Conservation (phyloP, 805 yeast genomes). For the Candida koratica region DNA sequence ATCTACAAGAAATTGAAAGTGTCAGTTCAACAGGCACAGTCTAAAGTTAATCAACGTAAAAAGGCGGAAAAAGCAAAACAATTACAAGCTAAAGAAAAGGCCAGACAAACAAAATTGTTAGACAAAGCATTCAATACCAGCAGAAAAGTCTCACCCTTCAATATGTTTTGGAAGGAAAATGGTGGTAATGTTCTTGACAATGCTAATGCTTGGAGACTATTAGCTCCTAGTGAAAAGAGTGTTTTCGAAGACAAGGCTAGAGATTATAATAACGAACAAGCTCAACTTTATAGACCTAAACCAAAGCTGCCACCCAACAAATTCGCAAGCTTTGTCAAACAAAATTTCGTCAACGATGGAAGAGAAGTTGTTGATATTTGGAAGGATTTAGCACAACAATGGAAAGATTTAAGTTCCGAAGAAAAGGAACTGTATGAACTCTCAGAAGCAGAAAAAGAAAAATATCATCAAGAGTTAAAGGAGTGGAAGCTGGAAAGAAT, state of each 20-base stretch:
- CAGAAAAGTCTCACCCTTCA: constrained; percentile 12
- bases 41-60: constrained; percentile 14
- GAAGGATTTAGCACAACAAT: constrained; percentile 25
- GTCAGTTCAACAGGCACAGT: constrained; percentile 19
- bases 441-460: constrained; percentile 17
- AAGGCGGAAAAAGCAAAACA: constrained; percentile 19
- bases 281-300: constrained; percentile 24
- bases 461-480: constrained; percentile 20
- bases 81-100: constrained; percentile 17
- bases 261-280: constrained; percentile 24
- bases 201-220: constrained; percentile 22
- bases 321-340: constrained; percentile 29
- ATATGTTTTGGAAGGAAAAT: constrained; percentile 12
- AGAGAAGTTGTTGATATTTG: constrained; percentile 19
- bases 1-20: constrained; percentile 18
- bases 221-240: constrained; percentile 28
- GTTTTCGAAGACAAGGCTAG: constrained; percentile 23
- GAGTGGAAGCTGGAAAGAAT: constrained; percentile 30
- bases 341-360: constrained; percentile 23
- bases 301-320: constrained; percentile 32
- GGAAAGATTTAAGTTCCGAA: constrained; percentile 26
- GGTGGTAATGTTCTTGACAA: constrained; percentile 8
- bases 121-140: constrained; percentile 12
- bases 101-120: constrained; percentile 13
- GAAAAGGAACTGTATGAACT: constrained; percentile 27